Evolutionary conservation across 805 yeast genomes (phyloP).

Genomic region (Nakazawaea populi): DNA sequence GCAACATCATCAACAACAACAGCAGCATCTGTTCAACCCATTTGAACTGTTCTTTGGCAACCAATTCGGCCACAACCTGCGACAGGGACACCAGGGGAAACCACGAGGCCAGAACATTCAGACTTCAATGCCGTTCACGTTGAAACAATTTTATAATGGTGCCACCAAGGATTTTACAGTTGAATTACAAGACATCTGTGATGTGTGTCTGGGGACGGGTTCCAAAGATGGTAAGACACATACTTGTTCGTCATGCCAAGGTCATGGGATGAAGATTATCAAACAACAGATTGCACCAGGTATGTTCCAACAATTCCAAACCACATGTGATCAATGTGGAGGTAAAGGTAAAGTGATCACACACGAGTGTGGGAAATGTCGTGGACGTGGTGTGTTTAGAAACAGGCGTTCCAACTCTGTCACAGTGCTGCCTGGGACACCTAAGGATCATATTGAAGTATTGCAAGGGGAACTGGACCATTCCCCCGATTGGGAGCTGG

Average conservation of each 20-base stretch:
- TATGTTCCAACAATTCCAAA: slow-evolving; percentile 81
- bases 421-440: slow-evolving; percentile 65
- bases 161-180: slow-evolving; percentile 51
- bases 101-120: slow-evolving; percentile 60
- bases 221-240: slow-evolving; percentile 70
- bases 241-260: slow-evolving; percentile 64
- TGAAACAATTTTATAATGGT: slow-evolving; percentile 73
- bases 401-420: slow-evolving; percentile 53
- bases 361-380: slow-evolving; percentile 62
- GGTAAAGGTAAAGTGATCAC: slow-evolving; percentile 71
- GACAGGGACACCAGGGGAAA: slow-evolving; percentile 30
- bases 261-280: slow-evolving; percentile 63
- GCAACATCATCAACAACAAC: slow-evolving; percentile 21
- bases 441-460: slow-evolving; percentile 51
- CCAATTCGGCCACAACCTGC: background rate
- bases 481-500: slow-evolving; percentile 76
- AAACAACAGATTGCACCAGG: slow-evolving; percentile 81
- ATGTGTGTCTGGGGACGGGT: slow-evolving; percentile 78
- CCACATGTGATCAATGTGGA: slow-evolving; percentile 70
- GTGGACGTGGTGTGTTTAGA: slow-evolving; percentile 60
- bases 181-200: slow-evolving; percentile 70
- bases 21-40: slow-evolving; percentile 31
- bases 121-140: slow-evolving; percentile 47
- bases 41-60: slow-evolving; percentile 51
- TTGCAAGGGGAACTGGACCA: slow-evolving; percentile 78